These are phyloP conservation scores for Vitis hybrid DNA, from an alignment of 177 flowering plant genomes.

Conservation along the genomic window DNA sequence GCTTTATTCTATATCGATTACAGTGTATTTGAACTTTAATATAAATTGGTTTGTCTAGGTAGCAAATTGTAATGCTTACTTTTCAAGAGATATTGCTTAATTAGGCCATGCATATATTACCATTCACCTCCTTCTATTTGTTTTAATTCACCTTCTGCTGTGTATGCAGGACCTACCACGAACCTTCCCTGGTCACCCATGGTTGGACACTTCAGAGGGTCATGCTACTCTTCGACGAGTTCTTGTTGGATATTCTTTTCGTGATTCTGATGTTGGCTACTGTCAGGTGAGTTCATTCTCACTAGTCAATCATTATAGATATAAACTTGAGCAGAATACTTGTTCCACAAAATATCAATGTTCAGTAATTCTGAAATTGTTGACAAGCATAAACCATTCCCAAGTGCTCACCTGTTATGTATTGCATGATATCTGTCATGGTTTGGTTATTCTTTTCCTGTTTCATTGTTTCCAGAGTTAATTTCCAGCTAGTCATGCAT, in stretches of 20 bases:
- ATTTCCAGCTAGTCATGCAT: too few species aligned
- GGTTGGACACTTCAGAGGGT: constrained; percentile 96
- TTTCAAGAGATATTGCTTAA: too few species aligned
- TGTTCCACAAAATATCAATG: too few species aligned
- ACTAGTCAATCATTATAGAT: background rate
- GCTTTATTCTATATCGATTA: background rate
- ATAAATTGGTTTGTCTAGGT: background rate
- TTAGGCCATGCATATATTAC: background rate
- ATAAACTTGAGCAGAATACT: too few species aligned
- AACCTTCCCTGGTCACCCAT: constrained; percentile 97
- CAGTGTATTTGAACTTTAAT: background rate
- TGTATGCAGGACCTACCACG: constrained; percentile 80
- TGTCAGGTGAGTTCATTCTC: constrained; percentile 67
- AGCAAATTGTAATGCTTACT: too few species aligned
- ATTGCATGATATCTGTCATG: too few species aligned
- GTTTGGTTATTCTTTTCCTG: too few species aligned
- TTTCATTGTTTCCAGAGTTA: too few species aligned
- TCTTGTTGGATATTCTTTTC: constrained; percentile 90
- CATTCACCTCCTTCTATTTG: background rate
- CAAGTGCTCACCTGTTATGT: too few species aligned
- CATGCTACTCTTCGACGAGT: constrained; percentile 94
- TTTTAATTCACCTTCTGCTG: constrained; percentile 7
- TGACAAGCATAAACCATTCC: too few species aligned
- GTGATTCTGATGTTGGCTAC: constrained; percentile 97
- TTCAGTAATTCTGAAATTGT: too few species aligned